Evolutionary conservation across 345 rosid genomes (phyloP), one percentile per base, ranked within the genome.

Genomic region (Angophora floribunda): DNA sequence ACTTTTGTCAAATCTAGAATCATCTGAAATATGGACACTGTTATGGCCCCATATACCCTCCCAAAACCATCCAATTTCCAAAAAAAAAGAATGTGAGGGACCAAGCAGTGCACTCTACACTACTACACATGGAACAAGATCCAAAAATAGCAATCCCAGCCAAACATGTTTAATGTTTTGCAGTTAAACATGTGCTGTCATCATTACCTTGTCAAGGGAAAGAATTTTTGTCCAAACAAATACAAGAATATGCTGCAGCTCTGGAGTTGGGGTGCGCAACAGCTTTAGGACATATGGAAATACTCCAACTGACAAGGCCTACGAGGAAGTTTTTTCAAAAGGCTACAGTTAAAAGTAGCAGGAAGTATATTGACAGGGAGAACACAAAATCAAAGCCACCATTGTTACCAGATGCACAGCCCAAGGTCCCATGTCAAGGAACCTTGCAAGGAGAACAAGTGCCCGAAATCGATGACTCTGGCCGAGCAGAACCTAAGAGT

Each of bases 351-450:
- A 86, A 52, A 36, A 80, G n/a, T 55, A 24, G 85, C 44, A 26
- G 82, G 41, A 86, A 41, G 85, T 17, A 78, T 52, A 59, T 87
- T 22, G 12, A 87, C 61, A 70, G 86, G 57, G 55, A 86, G 87
- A 52, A 75, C 59, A 75, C 55, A 51, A 89, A 57, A 86, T 63
- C 32, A 75, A 89, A 75, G 52, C 88, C 87, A 59, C 52, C 88
- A 88, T 22, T 86, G 87, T 87, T 94, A 97, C 99, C 98, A 95
- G 94, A 92, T 96, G 96, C 88, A 98, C 99, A 47, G 99, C 99
- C 99, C 99, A 98, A 50, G 96, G 95, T 89, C 99, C 99, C 99
- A 98, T 98, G 93, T 98, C 99, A 86, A 98, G 98, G 91, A 97
- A 98, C 90, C 98, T 96, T 87, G 98, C 99, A 59, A 98, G 99